Conservation (phyloP, 176 grass and related monocot species). For the Oryza longistaminata region DNA sequence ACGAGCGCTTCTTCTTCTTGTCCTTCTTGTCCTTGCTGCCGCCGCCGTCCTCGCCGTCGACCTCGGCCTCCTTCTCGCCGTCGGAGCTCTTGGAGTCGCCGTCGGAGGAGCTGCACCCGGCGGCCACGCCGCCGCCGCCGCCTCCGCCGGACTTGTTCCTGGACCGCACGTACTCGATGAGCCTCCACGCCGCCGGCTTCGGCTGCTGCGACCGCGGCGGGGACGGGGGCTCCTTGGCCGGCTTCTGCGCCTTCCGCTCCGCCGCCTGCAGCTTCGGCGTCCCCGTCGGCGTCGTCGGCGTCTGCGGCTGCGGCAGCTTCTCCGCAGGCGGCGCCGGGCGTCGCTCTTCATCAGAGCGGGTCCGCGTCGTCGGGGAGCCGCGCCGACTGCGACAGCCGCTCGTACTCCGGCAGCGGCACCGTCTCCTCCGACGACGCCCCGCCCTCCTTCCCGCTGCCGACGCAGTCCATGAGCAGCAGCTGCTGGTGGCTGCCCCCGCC, state of each 20-base stretch:
- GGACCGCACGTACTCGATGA: conserved; percentile 66
- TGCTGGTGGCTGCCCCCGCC: conserved; percentile 20
- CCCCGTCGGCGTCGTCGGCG: not conserved
- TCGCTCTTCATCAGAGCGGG: not conserved
- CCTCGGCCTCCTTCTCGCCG: conserved; percentile 33
- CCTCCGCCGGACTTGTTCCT: conserved; percentile 20
- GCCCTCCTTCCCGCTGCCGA: conserved; percentile 13
- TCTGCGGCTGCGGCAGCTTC: not conserved
- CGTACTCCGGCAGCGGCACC: conserved; percentile 68
- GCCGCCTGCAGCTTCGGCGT: not conserved
- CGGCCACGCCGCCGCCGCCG: not conserved
- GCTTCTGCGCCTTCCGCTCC: not conserved
- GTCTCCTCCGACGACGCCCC: conserved; percentile 35
- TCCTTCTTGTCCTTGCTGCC: conserved; percentile 24
- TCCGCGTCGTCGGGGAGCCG: conserved; percentile 38
- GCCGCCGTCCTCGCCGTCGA: not conserved
- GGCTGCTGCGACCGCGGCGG: conserved; percentile 22
- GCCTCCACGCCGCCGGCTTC: conserved; percentile 64
- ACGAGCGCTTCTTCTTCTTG: conserved; percentile 63
- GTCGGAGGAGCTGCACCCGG: conserved; percentile 29
- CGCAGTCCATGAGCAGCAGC: conserved; percentile 59
- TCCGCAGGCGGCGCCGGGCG: not conserved
- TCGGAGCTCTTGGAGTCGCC: conserved; percentile 55
- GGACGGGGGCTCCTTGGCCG: not conserved
- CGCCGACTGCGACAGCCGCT: conserved; percentile 61